phyloP scores from a whole-genome alignment of 202 grass and related monocot species.

The Zoysia matrella region DNA sequence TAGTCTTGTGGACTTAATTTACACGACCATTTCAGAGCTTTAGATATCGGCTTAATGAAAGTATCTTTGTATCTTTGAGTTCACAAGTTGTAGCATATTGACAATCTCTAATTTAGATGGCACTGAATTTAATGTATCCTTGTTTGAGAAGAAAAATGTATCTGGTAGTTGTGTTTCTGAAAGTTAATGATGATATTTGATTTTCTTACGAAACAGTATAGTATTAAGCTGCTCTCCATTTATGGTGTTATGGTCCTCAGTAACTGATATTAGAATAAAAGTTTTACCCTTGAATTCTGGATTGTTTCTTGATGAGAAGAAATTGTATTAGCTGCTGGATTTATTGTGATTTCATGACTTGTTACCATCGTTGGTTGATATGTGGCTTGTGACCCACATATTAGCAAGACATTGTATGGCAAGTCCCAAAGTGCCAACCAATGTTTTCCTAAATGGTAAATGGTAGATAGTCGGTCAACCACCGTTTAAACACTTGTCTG shows the following conservation, averaged over 20 bases:
- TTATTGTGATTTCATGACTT: neutral
- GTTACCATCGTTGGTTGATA: neutral
- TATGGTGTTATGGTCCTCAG: neutral
- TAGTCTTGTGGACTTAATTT: too few species aligned
- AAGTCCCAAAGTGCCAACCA: neutral
- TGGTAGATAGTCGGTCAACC: too few species aligned
- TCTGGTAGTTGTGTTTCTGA: too few species aligned
- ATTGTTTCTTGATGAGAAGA: neutral
- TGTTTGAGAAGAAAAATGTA: too few species aligned
- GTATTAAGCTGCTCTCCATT: neutral
- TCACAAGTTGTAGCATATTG: too few species aligned
- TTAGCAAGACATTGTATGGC: neutral
- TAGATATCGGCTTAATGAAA: too few species aligned
- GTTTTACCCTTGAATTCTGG: neutral
- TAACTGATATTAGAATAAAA: neutral
- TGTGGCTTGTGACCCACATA: neutral
- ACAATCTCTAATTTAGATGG: too few species aligned
- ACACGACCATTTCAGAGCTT: too few species aligned
- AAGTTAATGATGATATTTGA: neutral
- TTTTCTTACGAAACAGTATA: conserved; percentile 6
- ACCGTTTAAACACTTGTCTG: too few species aligned
- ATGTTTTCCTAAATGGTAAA: too few species aligned
- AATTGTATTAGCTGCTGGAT: neutral
- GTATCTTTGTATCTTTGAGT: too few species aligned
- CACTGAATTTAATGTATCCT: too few species aligned